phyloP scores from a whole-genome alignment of 495 filamentous ascomycete species.

The Chaetomidium leptoderma region DNA sequence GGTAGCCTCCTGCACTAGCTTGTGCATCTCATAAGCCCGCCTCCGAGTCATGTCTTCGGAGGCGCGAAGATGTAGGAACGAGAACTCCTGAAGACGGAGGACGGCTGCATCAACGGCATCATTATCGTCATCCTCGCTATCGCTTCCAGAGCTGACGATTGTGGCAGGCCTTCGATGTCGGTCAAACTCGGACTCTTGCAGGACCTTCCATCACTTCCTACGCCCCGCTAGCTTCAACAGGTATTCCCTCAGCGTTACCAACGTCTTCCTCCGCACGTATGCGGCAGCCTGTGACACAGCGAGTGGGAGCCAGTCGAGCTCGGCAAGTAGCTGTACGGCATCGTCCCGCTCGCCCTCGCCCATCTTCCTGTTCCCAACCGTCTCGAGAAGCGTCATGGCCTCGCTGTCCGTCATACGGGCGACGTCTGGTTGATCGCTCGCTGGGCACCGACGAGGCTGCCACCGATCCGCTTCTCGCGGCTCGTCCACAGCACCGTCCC shows the following conservation, averaged over 20 bases:
- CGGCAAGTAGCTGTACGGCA: conserved; percentile 19
- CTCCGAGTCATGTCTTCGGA: background rate
- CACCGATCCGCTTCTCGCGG: conserved; percentile 24
- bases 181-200: too few relatives aligned
- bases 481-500: conserved; percentile 35
- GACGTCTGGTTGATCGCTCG: conserved; percentile 15
- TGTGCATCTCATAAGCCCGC: conserved; percentile 25
- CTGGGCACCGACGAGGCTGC: conserved; percentile 13
- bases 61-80: conserved; percentile 13
- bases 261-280: too few relatives aligned
- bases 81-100: conserved; percentile 21
- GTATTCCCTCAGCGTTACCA: too few relatives aligned
- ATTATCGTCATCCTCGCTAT: background rate
- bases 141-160: too few relatives aligned
- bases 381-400: conserved; percentile 16
- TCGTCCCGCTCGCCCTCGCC: conserved; percentile 13
- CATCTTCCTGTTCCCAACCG: conserved; percentile 10
- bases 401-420: conserved; percentile 19
- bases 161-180: too few relatives aligned
- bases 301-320: conserved; percentile 28
- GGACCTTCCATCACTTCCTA: too few relatives aligned
- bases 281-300: conserved; percentile 29
- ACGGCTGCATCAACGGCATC: conserved; percentile 11
- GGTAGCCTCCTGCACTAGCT: conserved; percentile 27
- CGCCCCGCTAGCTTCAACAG: too few relatives aligned